These are phyloP conservation scores for Epithemia pelagica DNA, from an alignment of 108 stramenopile genomes.

Conservation along the genomic window DNA sequence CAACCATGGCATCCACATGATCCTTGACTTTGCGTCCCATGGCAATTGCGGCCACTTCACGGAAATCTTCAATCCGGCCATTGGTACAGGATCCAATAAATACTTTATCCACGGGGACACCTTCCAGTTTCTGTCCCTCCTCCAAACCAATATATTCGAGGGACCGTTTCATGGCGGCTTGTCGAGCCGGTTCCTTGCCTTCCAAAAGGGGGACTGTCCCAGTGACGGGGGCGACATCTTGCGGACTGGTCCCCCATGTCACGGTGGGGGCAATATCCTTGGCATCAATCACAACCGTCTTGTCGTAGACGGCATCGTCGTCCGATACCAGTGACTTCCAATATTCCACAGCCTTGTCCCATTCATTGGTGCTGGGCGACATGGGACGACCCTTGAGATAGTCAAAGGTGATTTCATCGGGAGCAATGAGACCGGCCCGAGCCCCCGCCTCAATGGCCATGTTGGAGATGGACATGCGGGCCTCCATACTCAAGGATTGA, in stretches of 20 bases:
- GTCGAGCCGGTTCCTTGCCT: slow-evolving; percentile 50
- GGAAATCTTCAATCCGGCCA: slow-evolving; percentile 92
- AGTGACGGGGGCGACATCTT: slow-evolving; percentile 82
- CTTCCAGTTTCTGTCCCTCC: slow-evolving; percentile 72
- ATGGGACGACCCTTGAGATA: slow-evolving; percentile 92
- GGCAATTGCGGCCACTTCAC: slow-evolving; percentile 86
- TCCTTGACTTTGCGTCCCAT: slow-evolving; percentile 80
- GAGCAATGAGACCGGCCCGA: slow-evolving; percentile 89
- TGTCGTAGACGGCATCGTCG: slow-evolving; percentile 82
- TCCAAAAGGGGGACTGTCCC: slow-evolving; percentile 74
- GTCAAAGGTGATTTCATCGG: slow-evolving; percentile 85
- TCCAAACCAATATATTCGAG: slow-evolving; percentile 90
- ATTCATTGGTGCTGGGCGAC: slow-evolving; percentile 83
- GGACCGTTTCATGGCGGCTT: slow-evolving; percentile 73
- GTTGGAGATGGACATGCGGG: slow-evolving; percentile 89
- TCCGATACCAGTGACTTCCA: slow-evolving; percentile 77
- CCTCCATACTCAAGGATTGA: slow-evolving; percentile 76
- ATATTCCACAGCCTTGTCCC: slow-evolving; percentile 83
- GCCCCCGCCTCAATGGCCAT: slow-evolving; percentile 97
- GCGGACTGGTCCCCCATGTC: slow-evolving; percentile 93
- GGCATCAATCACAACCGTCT: slow-evolving; percentile 76
- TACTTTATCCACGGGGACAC: slow-evolving; percentile 77
- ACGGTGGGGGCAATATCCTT: slow-evolving; percentile 90
- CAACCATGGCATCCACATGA: slow-evolving; percentile 88
- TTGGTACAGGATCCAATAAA: slow-evolving; percentile 95